phyloP scores from a whole-genome alignment of 2,329 filamentous ascomycete species.

The Colletotrichum sp. region DNA sequence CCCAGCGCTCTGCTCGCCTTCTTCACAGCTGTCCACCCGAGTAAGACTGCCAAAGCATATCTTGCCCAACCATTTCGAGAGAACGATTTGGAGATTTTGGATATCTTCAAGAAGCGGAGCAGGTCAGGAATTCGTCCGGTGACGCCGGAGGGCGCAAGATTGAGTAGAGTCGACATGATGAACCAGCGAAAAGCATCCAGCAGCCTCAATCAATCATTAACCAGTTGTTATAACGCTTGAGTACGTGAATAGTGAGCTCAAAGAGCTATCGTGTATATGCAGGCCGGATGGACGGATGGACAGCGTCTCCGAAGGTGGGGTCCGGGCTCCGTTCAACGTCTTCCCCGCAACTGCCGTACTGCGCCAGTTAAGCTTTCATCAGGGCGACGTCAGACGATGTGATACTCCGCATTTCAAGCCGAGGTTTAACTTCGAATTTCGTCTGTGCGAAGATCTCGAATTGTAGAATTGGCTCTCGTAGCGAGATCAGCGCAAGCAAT shows the following conservation, averaged over 20 bases:
- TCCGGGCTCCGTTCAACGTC: background rate
- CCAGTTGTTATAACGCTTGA: background rate
- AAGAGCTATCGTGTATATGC: background rate
- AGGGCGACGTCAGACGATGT: background rate
- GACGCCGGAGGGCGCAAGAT: background rate
- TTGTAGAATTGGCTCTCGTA: background rate
- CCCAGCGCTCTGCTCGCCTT: background rate
- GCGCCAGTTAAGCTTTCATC: background rate
- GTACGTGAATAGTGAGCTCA: background rate
- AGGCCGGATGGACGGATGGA: background rate
- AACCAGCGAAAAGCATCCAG: background rate
- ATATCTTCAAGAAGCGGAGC: background rate
- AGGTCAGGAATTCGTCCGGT: background rate
- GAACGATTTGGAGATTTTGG: background rate
- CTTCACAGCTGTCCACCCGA: background rate
- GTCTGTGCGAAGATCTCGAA: background rate
- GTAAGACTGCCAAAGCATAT: background rate
- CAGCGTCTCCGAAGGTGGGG: background rate
- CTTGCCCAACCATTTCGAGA: background rate
- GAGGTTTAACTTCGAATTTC: background rate
- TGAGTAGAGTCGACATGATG: background rate
- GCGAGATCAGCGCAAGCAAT: background rate
- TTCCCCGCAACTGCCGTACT: slow-evolving; percentile 6
- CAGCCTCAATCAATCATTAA: background rate
- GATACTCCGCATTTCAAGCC: background rate